These are phyloP conservation scores for Elongisporangium undulatum DNA, from an alignment of 352 stramenopile genomes.

Conservation along the genomic window DNA sequence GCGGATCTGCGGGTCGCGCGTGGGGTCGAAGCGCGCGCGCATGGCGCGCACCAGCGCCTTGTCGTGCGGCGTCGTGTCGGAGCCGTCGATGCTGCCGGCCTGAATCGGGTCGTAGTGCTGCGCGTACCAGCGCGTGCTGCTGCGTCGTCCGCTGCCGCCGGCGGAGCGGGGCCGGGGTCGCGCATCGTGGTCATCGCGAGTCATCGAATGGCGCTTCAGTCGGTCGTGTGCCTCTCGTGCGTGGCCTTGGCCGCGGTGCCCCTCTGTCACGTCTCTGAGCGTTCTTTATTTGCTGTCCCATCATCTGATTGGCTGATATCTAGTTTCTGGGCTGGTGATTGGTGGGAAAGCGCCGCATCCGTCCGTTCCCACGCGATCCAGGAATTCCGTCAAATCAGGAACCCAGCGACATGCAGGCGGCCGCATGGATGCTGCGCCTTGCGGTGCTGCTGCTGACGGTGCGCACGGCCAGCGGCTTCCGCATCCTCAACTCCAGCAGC, in stretches of 20 bases:
- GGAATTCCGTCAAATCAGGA: neutral
- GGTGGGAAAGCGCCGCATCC: neutral
- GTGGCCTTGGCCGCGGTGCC: neutral
- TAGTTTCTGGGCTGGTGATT: neutral
- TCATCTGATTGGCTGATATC: constrained; percentile 4
- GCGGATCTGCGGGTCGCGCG: constrained; percentile 52
- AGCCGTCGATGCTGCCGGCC: constrained; percentile 70
- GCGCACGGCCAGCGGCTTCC: constrained; percentile 16
- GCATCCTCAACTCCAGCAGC: constrained; percentile 25
- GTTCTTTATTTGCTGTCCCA: neutral
- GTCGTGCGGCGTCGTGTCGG: constrained; percentile 55
- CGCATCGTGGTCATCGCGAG: neutral
- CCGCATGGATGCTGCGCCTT: constrained; percentile 1
- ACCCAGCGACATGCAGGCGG: neutral
- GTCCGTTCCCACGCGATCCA: neutral
- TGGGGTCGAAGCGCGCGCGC: constrained; percentile 43
- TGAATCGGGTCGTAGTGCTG: constrained; percentile 61
- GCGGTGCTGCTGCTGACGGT: neutral
- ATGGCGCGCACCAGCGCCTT: constrained; percentile 51
- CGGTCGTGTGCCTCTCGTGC: neutral
- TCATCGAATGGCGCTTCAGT: neutral
- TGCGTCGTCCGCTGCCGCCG: neutral
- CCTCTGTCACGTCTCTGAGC: neutral
- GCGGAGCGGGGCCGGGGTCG: neutral
- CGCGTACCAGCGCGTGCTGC: constrained; percentile 46